Percentiles rank a stretch among this genome's conserved stretches.
These are phyloP conservation scores for Ceratocystis cubensis DNA, from an alignment of 2,329 filamentous ascomycete species.

Conservation along the genomic window DNA sequence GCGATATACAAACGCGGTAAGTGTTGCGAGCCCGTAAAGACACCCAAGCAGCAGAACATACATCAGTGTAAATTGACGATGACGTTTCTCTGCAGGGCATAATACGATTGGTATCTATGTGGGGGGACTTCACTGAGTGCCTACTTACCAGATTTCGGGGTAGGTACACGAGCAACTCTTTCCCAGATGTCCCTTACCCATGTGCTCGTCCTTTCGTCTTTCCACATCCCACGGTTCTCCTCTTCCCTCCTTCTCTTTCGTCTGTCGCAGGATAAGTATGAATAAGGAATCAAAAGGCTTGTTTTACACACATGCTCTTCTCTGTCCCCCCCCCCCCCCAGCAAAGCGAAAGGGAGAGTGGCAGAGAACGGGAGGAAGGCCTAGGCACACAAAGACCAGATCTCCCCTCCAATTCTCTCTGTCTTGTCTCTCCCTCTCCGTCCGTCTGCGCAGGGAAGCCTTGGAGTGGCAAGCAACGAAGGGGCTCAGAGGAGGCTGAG, in stretches of 20 bases:
- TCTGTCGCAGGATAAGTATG: neutral
- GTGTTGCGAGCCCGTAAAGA: no score
- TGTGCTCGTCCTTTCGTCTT: neutral
- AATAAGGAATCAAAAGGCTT: neutral
- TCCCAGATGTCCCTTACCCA: no score
- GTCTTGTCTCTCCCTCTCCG: neutral
- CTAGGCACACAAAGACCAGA: neutral
- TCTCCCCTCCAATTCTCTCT: neutral
- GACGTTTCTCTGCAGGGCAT: no score
- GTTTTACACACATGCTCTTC: neutral
- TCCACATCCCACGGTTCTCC: neutral
- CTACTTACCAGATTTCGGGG: neutral
- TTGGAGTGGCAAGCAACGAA: neutral
- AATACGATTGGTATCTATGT: neutral
- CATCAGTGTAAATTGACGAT: no score
- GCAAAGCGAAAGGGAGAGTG: neutral
- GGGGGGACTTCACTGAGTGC: neutral
- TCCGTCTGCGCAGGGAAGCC: neutral
- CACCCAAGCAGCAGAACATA: no score
- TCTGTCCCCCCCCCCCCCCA: neutral
- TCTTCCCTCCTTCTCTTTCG: neutral
- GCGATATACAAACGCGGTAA: no score
- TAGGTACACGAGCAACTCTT: no score
- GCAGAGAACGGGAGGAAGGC: neutral
- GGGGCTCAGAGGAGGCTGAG: neutral